Conservation (phyloP, 306 rosid species). For the Ziziphus jujuba region DNA sequence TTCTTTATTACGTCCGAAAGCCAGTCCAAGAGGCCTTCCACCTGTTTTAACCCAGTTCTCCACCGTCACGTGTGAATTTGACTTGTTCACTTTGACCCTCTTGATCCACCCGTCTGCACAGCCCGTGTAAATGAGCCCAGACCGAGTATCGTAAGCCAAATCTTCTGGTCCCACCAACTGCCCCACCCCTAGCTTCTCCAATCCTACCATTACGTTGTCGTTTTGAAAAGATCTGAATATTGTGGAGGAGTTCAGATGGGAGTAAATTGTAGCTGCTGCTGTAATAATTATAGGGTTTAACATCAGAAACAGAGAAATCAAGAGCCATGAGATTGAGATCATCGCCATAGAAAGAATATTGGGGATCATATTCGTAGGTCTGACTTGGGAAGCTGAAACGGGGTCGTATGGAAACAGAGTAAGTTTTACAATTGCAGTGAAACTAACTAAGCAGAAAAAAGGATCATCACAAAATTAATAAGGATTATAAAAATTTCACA, state of each 20-base stretch:
- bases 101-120: constrained; percentile 78
- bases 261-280: constrained; percentile 20
- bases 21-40: constrained; percentile 79
- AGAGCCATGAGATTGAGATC: background rate
- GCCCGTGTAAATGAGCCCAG: constrained; percentile 58
- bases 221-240: constrained; percentile 20
- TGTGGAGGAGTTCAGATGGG: constrained; percentile 46
- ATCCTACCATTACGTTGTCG: constrained; percentile 26
- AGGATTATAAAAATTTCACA: too few relatives aligned
- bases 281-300: background rate
- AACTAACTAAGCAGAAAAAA: too few relatives aligned
- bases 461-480: too few relatives aligned
- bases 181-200: constrained; percentile 42
- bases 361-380: background rate
- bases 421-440: too few relatives aligned
- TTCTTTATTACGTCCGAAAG: constrained; percentile 23
- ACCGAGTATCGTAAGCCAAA: constrained; percentile 38
- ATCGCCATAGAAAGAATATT: background rate
- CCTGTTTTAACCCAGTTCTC: constrained; percentile 66
- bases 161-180: constrained; percentile 48
- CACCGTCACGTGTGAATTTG: constrained; percentile 39
- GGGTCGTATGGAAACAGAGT: constrained; percentile 1
- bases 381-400: background rate
- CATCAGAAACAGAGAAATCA: background rate
- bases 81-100: constrained; percentile 48